A percentile compares a stretch with the other conserved stretches of the same genome.
phyloP scores from a whole-genome alignment of 1,284 basidiomycete species.

The Porodaedalea pini region DNA sequence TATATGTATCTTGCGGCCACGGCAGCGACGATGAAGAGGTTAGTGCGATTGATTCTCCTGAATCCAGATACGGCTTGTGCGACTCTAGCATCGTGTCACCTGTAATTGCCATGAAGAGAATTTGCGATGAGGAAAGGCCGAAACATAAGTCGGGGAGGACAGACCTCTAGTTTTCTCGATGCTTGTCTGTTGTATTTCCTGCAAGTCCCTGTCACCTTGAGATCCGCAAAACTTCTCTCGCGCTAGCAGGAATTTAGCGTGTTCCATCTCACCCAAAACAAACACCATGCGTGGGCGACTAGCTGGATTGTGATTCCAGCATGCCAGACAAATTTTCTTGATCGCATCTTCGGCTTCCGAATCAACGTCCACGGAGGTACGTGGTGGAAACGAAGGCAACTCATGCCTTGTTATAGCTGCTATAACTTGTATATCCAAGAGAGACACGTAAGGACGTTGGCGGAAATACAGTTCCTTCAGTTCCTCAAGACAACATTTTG shows the following conservation, averaged over 20 bases:
- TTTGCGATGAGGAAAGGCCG: too few species aligned
- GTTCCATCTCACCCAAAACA: background rate
- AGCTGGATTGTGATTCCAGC: background rate
- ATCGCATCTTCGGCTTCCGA: background rate
- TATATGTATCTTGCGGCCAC: constrained; percentile 31
- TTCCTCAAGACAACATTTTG: background rate
- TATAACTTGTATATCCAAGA: background rate
- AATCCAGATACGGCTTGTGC: background rate
- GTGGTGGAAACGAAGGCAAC: background rate
- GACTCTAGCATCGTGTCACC: too few species aligned
- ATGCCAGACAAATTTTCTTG: background rate
- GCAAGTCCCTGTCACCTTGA: too few species aligned
- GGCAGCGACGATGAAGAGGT: constrained; percentile 25
- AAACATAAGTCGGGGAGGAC: too few species aligned
- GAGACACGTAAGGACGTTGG: background rate
- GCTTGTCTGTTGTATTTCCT: too few species aligned
- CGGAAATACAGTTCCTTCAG: background rate
- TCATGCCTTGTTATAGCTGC: background rate
- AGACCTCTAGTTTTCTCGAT: too few species aligned
- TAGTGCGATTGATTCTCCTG: constrained; percentile 22
- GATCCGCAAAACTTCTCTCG: too few species aligned
- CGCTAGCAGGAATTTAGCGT: too few species aligned
- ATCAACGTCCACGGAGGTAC: background rate
- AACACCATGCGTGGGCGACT: background rate
- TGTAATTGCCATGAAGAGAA: background rate